phyloP scores from a whole-genome alignment of 2,329 filamentous ascomycete species.

The Fusarium marasasianum region DNA sequence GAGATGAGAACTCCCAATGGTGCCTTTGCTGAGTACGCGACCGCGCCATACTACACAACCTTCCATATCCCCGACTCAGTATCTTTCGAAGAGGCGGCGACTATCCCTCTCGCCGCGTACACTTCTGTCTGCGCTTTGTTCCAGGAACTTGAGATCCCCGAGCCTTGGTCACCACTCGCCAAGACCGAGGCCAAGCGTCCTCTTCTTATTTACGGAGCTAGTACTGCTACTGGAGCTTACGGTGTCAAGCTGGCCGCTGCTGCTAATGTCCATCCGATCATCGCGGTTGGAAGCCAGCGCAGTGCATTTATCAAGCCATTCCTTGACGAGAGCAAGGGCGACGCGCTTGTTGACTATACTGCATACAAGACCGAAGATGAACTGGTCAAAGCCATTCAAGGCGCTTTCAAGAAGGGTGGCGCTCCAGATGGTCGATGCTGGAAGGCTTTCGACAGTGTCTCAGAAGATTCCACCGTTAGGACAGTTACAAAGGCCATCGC shows the following conservation, averaged over 20 bases:
- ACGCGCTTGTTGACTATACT: slow-evolving; percentile 16
- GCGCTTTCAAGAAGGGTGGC: neutral
- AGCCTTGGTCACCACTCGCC: slow-evolving; percentile 11
- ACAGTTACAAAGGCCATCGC: neutral
- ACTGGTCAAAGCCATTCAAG: neutral
- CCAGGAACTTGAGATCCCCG: neutral
- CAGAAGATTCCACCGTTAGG: neutral
- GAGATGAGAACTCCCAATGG: slow-evolving; percentile 62
- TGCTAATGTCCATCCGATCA: slow-evolving; percentile 66
- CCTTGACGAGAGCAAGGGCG: slow-evolving; percentile 21
- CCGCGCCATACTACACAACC: slow-evolving; percentile 64
- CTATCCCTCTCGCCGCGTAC: slow-evolving; percentile 10
- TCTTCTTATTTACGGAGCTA: slow-evolving; percentile 62
- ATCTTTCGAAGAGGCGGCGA: slow-evolving; percentile 12
- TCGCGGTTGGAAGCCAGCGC: slow-evolving; percentile 61
- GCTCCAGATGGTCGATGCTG: slow-evolving; percentile 5
- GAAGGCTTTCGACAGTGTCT: slow-evolving; percentile 3
- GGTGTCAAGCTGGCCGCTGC: slow-evolving; percentile 62
- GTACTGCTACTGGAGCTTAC: slow-evolving; percentile 64
- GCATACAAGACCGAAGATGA: neutral
- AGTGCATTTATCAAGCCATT: slow-evolving; percentile 8
- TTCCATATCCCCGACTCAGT: slow-evolving; percentile 58
- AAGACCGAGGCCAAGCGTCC: slow-evolving; percentile 42
- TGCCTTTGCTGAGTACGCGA: slow-evolving; percentile 69
- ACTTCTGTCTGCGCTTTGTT: slow-evolving; percentile 11